These are phyloP conservation scores for Ceratocystis lukuohia DNA, from an alignment of 2,329 filamentous ascomycete genomes.

Conservation along the genomic window DNA sequence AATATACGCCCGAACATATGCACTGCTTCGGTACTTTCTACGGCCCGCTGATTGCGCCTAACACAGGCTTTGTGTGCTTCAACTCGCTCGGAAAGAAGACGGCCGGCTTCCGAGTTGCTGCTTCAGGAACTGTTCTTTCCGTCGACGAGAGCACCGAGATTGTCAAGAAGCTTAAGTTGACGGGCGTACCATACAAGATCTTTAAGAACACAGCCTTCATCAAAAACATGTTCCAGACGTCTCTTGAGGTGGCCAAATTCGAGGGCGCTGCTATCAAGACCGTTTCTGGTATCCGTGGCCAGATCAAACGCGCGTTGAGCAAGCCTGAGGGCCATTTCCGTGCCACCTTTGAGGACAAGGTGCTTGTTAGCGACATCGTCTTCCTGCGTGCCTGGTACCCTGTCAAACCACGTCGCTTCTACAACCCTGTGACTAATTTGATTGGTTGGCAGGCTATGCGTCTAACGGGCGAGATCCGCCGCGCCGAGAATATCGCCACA, in stretches of 20 bases:
- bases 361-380: conserved; percentile 90
- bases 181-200: conserved; percentile 87
- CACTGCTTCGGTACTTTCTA: conserved; percentile 96
- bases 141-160: conserved; percentile 96
- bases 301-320: conserved; percentile 88
- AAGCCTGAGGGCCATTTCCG: conserved; percentile 94
- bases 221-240: conserved; percentile 92
- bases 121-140: conserved; percentile 82
- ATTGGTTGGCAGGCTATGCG: conserved; percentile 91
- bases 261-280: conserved; percentile 93
- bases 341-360: conserved; percentile 97
- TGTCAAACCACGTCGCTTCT: conserved; percentile 87
- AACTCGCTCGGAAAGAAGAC: conserved; percentile 75
- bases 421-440: conserved; percentile 90
- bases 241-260: conserved; percentile 94
- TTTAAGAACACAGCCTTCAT: conserved; percentile 99
- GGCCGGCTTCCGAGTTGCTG: conserved; percentile 84
- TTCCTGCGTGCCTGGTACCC: conserved; percentile 96
- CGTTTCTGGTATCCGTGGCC: conserved; percentile 85
- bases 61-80: conserved; percentile 89
- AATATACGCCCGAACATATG: conserved; percentile 99
- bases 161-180: conserved; percentile 98
- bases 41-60: conserved; percentile 85
- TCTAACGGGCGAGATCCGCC: conserved; percentile 79
- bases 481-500: conserved; percentile 58